Evolutionary conservation across 495 filamentous ascomycete genomes (phyloP).

Genomic region (Penicillium robsamsonii): DNA sequence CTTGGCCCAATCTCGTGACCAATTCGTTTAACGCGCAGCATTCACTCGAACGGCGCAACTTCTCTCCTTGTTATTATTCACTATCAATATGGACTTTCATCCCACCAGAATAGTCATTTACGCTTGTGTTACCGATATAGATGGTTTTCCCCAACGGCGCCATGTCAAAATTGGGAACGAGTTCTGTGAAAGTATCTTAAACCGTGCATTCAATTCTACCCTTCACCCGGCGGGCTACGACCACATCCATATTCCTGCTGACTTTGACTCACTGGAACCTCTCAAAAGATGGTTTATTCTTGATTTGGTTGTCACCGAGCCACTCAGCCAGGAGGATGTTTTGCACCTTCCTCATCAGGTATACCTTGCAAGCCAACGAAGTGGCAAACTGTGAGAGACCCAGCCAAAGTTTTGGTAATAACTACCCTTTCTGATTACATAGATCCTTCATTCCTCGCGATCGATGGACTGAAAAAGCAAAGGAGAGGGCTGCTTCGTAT

Average conservation of each 20-base stretch:
- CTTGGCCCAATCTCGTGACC: not conserved
- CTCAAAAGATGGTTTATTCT: slow-evolving; percentile 29
- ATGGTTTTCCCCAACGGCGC: slow-evolving; percentile 20
- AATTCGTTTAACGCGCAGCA: not conserved
- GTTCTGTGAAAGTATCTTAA: slow-evolving; percentile 17
- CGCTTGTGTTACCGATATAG: slow-evolving; percentile 25
- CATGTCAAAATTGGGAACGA: slow-evolving; percentile 20
- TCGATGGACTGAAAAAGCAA: slow-evolving; percentile 21
- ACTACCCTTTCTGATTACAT: not conserved
- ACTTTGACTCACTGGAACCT: slow-evolving; percentile 22
- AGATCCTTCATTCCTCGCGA: slow-evolving; percentile 23
- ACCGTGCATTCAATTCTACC: slow-evolving; percentile 16
- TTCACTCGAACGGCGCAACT: not conserved
- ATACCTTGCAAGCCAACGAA: slow-evolving; percentile 25
- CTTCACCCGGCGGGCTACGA: slow-evolving; percentile 22
- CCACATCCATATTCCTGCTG: slow-evolving; percentile 26
- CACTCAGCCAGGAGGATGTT: slow-evolving; percentile 15
- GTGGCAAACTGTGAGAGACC: slow-evolving; percentile 20
- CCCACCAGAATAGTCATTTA: slow-evolving; percentile 14
- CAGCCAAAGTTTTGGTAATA: not conserved
- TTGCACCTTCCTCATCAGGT: slow-evolving; percentile 22
- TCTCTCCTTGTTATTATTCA: not conserved
- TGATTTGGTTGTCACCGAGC: slow-evolving; percentile 21
- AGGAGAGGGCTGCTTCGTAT: slow-evolving; percentile 17
- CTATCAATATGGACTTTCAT: not conserved